Base-by-base conservation (phyloP, 2,329 filamentous ascomycete genomes). In the Penicillium italicum region DNA sequence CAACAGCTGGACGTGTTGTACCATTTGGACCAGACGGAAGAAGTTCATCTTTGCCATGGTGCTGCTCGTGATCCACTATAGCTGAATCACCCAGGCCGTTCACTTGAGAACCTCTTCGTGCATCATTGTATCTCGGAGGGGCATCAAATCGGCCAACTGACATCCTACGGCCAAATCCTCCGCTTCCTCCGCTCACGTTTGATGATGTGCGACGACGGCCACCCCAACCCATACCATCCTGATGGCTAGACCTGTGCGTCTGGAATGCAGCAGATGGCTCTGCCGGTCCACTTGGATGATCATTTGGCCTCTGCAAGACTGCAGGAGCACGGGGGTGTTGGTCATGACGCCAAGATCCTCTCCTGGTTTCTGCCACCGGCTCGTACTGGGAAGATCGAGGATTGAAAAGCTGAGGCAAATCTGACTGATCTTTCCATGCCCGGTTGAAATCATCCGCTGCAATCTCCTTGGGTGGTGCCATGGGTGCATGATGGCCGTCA, bases 311-410 rank as follows among this genome's bases (percentile, higher is more conserved):
- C 69, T 97, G 92, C 43, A 97, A 76, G 9, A 97, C 76, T 14
- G 91, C 83, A 24, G 90, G 88, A 61, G 93, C 87, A 46, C 89
- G 85, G 54, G 84, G 80, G 58, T 83, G 81, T 52, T 79, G 75
- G 50, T 94, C 89, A 53, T 85, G 83, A 49, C 88, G 84, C 61
- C 83, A 77, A 30, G 88, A 85, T 18, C 84, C 85, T 61, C 90
- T 85, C 36, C 91, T 86, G 59, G 76, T 79, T 53, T 96, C 91
- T 50, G 83, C 79, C 4, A 92, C 93, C 16, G 92, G 91, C 70
- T 97, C 93, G 65, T 96, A 96, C 48, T 91, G 87, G 18, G 93
- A 93, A 51, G 91, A 96, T 53, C 95, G 89, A n/a, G 93, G 96
- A 71, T 97, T 97, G 76, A 86, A 97, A 0, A 97, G 79, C 72